Conservation (phyloP, 2,329 filamentous ascomycete species). For the Paecilomyces sp. region DNA sequence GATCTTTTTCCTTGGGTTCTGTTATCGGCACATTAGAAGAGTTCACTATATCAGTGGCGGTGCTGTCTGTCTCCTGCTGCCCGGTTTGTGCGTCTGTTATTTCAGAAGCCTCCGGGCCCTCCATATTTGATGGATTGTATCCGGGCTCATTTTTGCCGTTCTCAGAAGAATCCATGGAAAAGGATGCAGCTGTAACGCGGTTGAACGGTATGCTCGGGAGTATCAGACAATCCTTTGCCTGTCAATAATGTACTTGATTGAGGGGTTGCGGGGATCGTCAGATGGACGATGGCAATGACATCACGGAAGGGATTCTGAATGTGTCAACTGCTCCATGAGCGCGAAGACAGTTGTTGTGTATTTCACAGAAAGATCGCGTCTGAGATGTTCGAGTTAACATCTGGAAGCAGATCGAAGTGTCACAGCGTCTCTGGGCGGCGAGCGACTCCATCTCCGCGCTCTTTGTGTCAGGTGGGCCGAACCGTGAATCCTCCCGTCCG, state of each 20-base stretch:
- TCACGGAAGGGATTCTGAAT: background rate
- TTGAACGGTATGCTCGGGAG: background rate
- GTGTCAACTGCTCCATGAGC: background rate
- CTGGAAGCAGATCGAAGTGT: background rate
- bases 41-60: background rate
- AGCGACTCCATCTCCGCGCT: background rate
- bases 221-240: background rate
- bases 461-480: background rate
- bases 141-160: background rate
- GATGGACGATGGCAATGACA: background rate
- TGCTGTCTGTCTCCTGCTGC: background rate
- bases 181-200: background rate
- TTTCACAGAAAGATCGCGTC: background rate
- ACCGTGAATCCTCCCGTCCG: background rate
- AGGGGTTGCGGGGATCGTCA: background rate
- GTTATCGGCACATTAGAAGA: too few relatives aligned
- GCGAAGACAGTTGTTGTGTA: background rate
- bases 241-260: background rate
- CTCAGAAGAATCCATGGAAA: background rate
- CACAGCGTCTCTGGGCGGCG: background rate
- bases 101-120: background rate
- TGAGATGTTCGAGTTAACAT: background rate
- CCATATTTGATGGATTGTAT: background rate
- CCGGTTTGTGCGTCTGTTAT: background rate
- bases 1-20: background rate